Evolutionary conservation across 768 basidiomycete species (phyloP).

Genomic region (Mycena leptocephala): DNA sequence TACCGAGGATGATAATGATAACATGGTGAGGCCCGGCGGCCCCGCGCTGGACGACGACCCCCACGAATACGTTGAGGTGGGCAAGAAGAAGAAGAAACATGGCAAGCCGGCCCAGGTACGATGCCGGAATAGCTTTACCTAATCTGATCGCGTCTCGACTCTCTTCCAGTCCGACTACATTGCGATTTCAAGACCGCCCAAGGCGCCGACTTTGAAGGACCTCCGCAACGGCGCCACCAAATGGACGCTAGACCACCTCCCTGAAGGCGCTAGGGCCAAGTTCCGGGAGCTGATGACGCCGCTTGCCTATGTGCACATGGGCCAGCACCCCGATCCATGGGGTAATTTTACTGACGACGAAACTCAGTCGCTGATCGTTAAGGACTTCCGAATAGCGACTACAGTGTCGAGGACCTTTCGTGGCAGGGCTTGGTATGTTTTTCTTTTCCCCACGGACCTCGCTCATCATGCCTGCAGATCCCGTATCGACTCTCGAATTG

Average conservation of each 20-base stretch:
- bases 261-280: background rate
- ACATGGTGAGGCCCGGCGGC: too few species aligned
- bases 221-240: background rate
- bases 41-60: too few species aligned
- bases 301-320: background rate
- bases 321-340: background rate
- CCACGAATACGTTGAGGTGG: too few species aligned
- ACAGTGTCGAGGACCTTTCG: background rate
- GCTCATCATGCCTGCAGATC: background rate
- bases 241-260: too few species aligned
- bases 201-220: background rate
- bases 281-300: background rate
- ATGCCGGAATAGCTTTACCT: background rate
- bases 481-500: background rate
- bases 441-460: background rate
- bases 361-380: background rate
- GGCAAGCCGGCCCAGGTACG: too few species aligned
- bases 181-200: background rate
- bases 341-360: background rate
- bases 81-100: too few species aligned
- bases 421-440: background rate
- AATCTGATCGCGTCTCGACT: background rate
- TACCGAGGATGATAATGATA: too few species aligned
- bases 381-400: background rate
- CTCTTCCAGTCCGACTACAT: background rate